Conservation (phyloP, 1,284 basidiomycete genomes). For the Moniliella sp. region DNA sequence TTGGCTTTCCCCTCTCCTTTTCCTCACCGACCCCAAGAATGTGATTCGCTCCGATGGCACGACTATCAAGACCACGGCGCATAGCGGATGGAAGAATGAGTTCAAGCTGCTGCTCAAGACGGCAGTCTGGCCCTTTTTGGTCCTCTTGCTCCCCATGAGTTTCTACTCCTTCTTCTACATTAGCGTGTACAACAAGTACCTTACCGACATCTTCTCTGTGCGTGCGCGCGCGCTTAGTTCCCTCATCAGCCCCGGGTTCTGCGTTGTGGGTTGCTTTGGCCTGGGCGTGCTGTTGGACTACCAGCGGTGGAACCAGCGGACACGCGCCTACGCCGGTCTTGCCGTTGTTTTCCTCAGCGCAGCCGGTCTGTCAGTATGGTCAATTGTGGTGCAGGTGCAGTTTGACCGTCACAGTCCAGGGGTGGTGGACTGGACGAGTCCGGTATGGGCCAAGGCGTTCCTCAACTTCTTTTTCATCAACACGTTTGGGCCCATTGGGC, state of each 20-base stretch:
- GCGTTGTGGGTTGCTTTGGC: slow-evolving; percentile 21
- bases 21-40: slow-evolving; percentile 15
- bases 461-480: slow-evolving; percentile 20
- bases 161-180: slow-evolving; percentile 7
- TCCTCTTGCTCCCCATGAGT: slow-evolving; percentile 2
- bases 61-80: slow-evolving; percentile 7
- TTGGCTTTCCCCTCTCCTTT: slow-evolving; percentile 15
- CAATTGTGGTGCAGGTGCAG: too few species aligned
- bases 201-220: slow-evolving; percentile 19
- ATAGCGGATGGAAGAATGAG: slow-evolving; percentile 9
- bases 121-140: not conserved
- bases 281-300: too few species aligned
- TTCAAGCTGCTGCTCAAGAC: slow-evolving; percentile 6
- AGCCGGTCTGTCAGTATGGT: too few species aligned
- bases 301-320: too few species aligned
- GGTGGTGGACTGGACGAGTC: too few species aligned
- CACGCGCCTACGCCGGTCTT: too few species aligned
- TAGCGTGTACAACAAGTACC: slow-evolving; percentile 10
- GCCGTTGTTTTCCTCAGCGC: too few species aligned
- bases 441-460: too few species aligned
- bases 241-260: slow-evolving; percentile 14
- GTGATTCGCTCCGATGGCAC: slow-evolving; percentile 19
- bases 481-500: slow-evolving; percentile 11
- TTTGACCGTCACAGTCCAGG: too few species aligned
- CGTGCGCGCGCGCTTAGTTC: slow-evolving; percentile 16